Base-by-base conservation (phyloP, 257 asterid species). In the Handroanthus guayacan region DNA sequence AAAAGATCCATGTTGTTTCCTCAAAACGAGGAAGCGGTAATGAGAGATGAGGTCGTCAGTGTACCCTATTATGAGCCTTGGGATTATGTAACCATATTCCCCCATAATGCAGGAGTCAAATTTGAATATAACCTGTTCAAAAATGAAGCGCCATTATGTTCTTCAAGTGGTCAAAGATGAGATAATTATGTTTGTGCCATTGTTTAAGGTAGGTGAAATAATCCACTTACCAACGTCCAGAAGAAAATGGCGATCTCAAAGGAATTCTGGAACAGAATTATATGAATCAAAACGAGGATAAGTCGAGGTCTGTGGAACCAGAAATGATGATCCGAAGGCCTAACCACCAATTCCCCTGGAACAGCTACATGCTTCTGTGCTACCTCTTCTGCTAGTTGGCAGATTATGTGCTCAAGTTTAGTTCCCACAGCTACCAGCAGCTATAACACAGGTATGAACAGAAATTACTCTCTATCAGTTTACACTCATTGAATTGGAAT, bases 21-120 rank as follows among this genome's bases (percentile, higher is more conserved):
- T 3, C 31, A 25, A 3, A 41, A 8, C 5, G 5, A 5, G 45
- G 45, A 1, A 41, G 8, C 1, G 45, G 45, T 4, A 5, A 5
- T 5, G 45, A 5, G 45, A 8, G 45, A 41, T 41, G 45, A 8
- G 45, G 7, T 25, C 31, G 45, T 41, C 8, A 8, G 8, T 8
- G 45, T 89, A 91, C 97, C 97, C 95, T 47, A 89, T 76, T 25
- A 88, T 54, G 54, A 91, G 92, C 43, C 97, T 82, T 6, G 97
- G 90, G 71, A 89, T 83, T 72, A 89, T 81, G 45, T 44, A 91
- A 9, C 81, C 80, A 16, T 77, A 58, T 65, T 73, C 36, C 58
- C 93, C 97, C 95, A 91, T 89, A 44, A 91, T 89, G 97, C 95
- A 91, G 2, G 97, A 91, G 74, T 89, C 83, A 58, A 91, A 89